Base-by-base conservation (phyloP, 1,284 basidiomycete species). In the Fistulinella cinereoalba region DNA sequence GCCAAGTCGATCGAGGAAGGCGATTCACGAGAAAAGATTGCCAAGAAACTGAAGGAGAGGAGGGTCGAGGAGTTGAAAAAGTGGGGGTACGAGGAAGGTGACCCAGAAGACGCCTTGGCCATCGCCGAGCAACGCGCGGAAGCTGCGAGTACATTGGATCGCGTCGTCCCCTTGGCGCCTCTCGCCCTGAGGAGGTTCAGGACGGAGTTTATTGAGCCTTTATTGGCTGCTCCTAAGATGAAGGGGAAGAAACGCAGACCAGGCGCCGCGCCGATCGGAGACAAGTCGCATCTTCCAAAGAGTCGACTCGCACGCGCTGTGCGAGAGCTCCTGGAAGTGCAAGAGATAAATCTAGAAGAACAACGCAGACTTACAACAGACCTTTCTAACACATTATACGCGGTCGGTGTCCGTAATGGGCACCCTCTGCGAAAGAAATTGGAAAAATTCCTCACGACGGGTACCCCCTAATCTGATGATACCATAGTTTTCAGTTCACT, bases 101-200 rank as follows among this genome's bases (percentile, higher is more conserved):
- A 70, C 15, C 58, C 75, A n/a, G 54, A 66, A 18, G 77, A 79
- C 53, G 57, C 67, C 42, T 57, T 80, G 48, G 72, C 73, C 5
- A 63, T 73, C 39, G 81, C 83, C 22, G 85, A 88, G 62, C 75
- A 80, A 16, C 79, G 75, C 56, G 85, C 83, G 18, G 85, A 88
- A 66, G 83, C 85, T 5, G 84, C 83, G 43, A 88, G 84, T 56
- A 53, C 79, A 31, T 64, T 68, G 16, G 83, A 86, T 56, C 78
- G 85, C 41, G 69, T 88, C 53, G 75, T 88, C 42, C 76, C 80
- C 22, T 67, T 88, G 42, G 58, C 71, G 15, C 75, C 85, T 29
- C 69, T 87, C 34, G 85, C 83, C 37, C 72, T 79, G 61, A 77
- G 85, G 42, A 73, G 82, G 32, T 88, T 88, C 60, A 75, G 86